Percentiles rank a stretch among this genome's conserved stretches.
These are phyloP conservation scores for Saccharomycopsis selenospora DNA, from an alignment of 805 yeast species.

Conservation along the genomic window DNA sequence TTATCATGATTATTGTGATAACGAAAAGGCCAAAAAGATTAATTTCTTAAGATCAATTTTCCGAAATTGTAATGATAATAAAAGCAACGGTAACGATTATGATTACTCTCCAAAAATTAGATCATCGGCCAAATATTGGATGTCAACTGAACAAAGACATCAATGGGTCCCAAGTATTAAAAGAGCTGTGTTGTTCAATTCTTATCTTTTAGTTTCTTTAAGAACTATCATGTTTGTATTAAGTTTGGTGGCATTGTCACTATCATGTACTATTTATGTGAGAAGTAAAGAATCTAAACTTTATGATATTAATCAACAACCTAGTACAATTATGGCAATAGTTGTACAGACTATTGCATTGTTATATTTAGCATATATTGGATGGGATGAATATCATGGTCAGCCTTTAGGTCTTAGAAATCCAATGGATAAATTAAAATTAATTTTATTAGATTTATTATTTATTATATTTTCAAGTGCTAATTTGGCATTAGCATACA, in stretches of 20 bases:
- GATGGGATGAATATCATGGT: conserved; percentile 86
- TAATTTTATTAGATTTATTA: conserved; percentile 73
- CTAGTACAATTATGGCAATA: conserved; percentile 90
- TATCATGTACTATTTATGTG: conserved; percentile 55
- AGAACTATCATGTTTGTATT: conserved; percentile 53
- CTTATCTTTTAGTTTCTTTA: conserved; percentile 73
- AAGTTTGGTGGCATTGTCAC: conserved; percentile 60
- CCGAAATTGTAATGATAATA: conserved; percentile 18
- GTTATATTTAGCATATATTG: conserved; percentile 69
- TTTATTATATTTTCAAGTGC: conserved; percentile 88
- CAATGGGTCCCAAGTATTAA: conserved; percentile 57
- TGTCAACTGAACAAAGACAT: conserved; percentile 53
- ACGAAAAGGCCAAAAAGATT: conserved; percentile 3
- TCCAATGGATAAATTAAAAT: conserved; percentile 74
- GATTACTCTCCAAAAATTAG: conserved; percentile 35
- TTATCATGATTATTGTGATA: background rate
- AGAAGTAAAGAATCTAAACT: conserved; percentile 16
- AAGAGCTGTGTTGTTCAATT: conserved; percentile 60
- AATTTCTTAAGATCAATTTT: conserved; percentile 4
- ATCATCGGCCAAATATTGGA: conserved; percentile 61
- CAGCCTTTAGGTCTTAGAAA: conserved; percentile 87
- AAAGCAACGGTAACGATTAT: conserved; percentile 24
- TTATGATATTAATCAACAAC: conserved; percentile 53
- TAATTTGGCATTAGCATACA: conserved; percentile 76
- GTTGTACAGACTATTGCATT: conserved; percentile 75